phyloP scores from a whole-genome alignment of 2,329 filamentous ascomycete species.

The Sclerotinia glacialis region DNA sequence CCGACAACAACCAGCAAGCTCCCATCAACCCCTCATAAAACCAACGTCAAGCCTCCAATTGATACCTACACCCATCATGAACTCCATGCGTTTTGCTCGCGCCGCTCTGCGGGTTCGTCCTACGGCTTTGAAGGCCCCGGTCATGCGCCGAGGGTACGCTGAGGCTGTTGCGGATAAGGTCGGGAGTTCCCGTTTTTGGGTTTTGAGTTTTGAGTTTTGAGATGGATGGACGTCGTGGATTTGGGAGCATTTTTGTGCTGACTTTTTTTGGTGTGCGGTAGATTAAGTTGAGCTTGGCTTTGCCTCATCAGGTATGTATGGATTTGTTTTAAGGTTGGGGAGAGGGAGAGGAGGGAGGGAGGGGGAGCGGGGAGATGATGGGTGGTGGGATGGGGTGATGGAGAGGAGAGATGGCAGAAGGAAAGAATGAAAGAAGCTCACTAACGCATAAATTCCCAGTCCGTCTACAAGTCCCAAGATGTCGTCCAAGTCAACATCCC shows the following conservation, averaged over 20 bases:
- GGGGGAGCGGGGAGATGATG: not conserved
- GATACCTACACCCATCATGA: constrained; percentile 64
- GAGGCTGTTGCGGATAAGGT: constrained; percentile 82
- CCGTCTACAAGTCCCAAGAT: constrained; percentile 66
- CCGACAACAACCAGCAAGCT: constrained; percentile 29
- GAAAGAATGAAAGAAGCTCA: constrained; percentile 3
- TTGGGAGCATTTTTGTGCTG: constrained; percentile 22
- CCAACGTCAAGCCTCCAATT: constrained; percentile 41
- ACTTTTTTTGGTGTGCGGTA: constrained; percentile 39
- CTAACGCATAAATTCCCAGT: constrained; percentile 50
- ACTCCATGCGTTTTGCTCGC: constrained; percentile 89
- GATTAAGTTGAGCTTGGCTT: constrained; percentile 97
- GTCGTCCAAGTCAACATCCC: constrained; percentile 97
- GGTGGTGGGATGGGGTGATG: constrained; percentile 5
- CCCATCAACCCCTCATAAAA: constrained; percentile 31
- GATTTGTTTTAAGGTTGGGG: constrained; percentile 17
- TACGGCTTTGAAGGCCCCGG: constrained; percentile 68
- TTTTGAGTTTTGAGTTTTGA: not conserved
- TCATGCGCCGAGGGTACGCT: constrained; percentile 88
- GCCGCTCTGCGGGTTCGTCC: constrained; percentile 82
- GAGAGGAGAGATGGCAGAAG: constrained; percentile 7
- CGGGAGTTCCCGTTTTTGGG: constrained; percentile 37
- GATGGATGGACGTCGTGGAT: not conserved
- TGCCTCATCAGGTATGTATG: constrained; percentile 91
- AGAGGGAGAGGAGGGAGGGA: not conserved